Evolutionary conservation across 2,329 filamentous ascomycete genomes (phyloP).

Genomic region (Alternaria dauci): DNA sequence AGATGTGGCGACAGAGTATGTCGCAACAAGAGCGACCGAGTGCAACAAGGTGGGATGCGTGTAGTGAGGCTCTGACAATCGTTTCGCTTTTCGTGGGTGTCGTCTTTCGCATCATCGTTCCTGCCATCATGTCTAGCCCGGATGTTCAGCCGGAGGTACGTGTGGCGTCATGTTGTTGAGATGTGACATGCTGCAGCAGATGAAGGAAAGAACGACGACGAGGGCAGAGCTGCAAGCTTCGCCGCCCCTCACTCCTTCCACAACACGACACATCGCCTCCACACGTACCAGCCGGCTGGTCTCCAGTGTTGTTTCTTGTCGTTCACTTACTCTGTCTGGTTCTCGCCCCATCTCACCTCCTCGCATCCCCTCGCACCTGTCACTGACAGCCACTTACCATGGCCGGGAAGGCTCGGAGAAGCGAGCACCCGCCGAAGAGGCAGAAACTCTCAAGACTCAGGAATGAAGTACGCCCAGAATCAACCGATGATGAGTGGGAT

Average conservation of each 20-base stretch:
- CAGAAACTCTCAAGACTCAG: slow-evolving; percentile 32
- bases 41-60: neutral
- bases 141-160: neutral
- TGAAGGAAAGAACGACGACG: slow-evolving; percentile 25
- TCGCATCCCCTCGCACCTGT: neutral
- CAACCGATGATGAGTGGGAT: slow-evolving; percentile 22
- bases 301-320: neutral
- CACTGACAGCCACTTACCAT: slow-evolving; percentile 12
- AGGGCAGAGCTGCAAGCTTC: slow-evolving; percentile 20
- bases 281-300: neutral
- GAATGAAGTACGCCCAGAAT: slow-evolving; percentile 27
- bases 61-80: neutral
- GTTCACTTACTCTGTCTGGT: neutral
- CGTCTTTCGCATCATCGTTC: neutral
- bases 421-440: slow-evolving; percentile 11
- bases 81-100: neutral
- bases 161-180: slow-evolving; percentile 2
- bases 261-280: neutral
- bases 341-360: neutral
- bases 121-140: neutral
- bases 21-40: neutral
- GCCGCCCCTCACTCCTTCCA: slow-evolving; percentile 5
- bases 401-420: slow-evolving; percentile 20
- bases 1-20: neutral
- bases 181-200: slow-evolving; percentile 22